Base-by-base conservation (phyloP, 768 basidiomycete species). In the Russula compacta region DNA sequence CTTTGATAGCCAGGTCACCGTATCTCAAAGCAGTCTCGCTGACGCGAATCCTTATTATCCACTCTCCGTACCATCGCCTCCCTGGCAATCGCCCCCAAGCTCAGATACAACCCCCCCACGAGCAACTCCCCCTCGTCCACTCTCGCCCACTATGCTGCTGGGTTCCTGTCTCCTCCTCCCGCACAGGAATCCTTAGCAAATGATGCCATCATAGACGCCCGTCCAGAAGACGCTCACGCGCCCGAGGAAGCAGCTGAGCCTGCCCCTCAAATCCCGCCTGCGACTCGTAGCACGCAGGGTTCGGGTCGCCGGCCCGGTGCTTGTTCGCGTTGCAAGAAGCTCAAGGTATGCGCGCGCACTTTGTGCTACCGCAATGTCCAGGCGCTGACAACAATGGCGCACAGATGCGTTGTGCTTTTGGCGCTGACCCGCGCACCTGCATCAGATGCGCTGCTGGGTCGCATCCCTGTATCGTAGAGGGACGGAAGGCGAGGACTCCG, bases 401-500 rank as follows among this genome's bases (percentile, higher is more conserved):
- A 15, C 35, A 60, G 59, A 64, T 59, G 60, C 66, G 57, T 15
- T 66, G 66, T 49, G 54, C 64, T 3, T 66, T 66, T 15, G 53
- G 55, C 29, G 11, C 56, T 10, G 64, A 61, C n/a, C 29, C 49
- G 4, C 64, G 52, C 14, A 58, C 53, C 3, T 66, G 66, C 15
- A 47, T 57, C 14, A 58, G 66, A 2, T 66, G 65, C 17, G 67
- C 66, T 14, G 63, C 68, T 5, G 70, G 71, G 17, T 66, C 67
- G 9, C 71, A 71, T 50, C 64, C 69, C 14, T 73, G 72, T 51
- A 50, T 69, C 44, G 71, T 73, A 8, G 69, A 69, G 40, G 72
- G 72, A 1, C 65, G 72, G 17, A 73, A 73, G 63, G 71, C 72
- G 10, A 68, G 72, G 56, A 70, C 72, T 4, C 72, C 72, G 4